Evolutionary conservation across 2,329 filamentous ascomycete species (phyloP).

Genomic region (Delphinella strobiligena): DNA sequence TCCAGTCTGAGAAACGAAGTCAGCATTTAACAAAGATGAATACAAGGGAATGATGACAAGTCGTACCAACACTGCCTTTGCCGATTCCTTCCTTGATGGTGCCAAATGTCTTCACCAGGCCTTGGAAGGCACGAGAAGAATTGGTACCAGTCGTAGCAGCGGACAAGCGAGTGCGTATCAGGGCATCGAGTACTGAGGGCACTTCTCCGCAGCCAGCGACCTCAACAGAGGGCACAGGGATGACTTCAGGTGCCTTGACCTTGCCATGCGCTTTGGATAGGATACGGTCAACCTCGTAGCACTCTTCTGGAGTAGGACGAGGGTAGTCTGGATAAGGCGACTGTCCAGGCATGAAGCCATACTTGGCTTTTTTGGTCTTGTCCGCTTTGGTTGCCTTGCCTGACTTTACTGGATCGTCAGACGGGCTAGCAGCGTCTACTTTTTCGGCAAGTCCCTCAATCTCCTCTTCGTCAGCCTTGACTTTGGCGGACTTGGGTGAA

Average conservation of each 20-base stretch:
- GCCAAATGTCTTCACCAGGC: slow-evolving; percentile 53
- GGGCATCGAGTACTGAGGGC: slow-evolving; percentile 51
- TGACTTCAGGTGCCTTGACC: slow-evolving; percentile 49
- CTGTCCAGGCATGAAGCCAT: slow-evolving; percentile 33
- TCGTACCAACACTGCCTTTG: slow-evolving; percentile 47
- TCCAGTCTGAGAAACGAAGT: too few species aligned
- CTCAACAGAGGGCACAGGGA: slow-evolving; percentile 57
- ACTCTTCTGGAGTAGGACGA: slow-evolving; percentile 55
- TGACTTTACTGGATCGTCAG: slow-evolving; percentile 9
- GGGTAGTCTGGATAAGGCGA: slow-evolving; percentile 58
- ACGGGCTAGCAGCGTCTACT: slow-evolving; percentile 7
- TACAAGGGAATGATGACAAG: too few species aligned
- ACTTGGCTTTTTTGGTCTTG: slow-evolving; percentile 29
- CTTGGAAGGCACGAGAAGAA: slow-evolving; percentile 54
- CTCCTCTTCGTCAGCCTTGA: slow-evolving; percentile 12
- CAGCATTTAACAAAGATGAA: too few species aligned
- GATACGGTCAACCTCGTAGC: slow-evolving; percentile 54
- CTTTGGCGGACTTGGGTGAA: slow-evolving; percentile 9
- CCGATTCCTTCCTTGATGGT: slow-evolving; percentile 50
- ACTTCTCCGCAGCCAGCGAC: slow-evolving; percentile 60
- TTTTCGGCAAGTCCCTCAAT: slow-evolving; percentile 9
- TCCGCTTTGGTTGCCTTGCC: slow-evolving; percentile 20
- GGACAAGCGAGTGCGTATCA: slow-evolving; percentile 50
- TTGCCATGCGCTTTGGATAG: slow-evolving; percentile 55
- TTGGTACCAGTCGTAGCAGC: slow-evolving; percentile 49